Conservation (phyloP, 202 grass and related monocot species). For the Panicum virgatum region DNA sequence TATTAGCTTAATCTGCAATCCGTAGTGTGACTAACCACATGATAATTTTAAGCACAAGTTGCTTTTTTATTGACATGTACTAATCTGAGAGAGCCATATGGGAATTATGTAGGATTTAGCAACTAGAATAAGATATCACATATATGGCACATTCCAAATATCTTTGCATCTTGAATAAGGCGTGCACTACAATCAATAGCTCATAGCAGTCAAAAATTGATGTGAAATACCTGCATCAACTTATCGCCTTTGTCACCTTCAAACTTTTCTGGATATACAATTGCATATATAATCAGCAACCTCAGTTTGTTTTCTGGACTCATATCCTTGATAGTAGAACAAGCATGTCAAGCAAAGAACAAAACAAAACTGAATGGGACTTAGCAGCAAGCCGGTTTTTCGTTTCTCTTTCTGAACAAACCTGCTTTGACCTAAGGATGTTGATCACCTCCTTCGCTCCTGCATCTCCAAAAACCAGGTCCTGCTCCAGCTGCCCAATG, state of each 20-base stretch:
- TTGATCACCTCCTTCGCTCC: conserved; percentile 92
- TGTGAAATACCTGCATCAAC: conserved; percentile 79
- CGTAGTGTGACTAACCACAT: background rate
- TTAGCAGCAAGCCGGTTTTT: conserved; percentile 15
- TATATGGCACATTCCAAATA: background rate
- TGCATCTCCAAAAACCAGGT: conserved; percentile 96
- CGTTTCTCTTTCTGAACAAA: conserved; percentile 43
- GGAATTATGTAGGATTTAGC: background rate
- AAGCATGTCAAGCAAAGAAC: conserved; percentile 34
- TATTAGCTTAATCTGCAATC: background rate
- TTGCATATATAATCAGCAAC: conserved; percentile 86
- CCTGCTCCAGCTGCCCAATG: conserved; percentile 89
- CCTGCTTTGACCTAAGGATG: conserved; percentile 85
- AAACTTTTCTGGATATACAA: conserved; percentile 90
- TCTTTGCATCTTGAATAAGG: conserved; percentile 7
- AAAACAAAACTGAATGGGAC: conserved; percentile 26
- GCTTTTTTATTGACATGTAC: background rate
- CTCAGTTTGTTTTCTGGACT: conserved; percentile 97
- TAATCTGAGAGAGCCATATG: background rate
- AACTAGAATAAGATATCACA: background rate
- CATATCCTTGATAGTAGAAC: conserved; percentile 60
- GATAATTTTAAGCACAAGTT: background rate
- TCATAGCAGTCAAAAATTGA: conserved; percentile 18
- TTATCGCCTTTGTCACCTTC: conserved; percentile 96
- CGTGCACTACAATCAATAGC: background rate